These are phyloP conservation scores for Udeniomyces megalosporus DNA, from an alignment of 768 basidiomycete genomes.

Conservation along the genomic window DNA sequence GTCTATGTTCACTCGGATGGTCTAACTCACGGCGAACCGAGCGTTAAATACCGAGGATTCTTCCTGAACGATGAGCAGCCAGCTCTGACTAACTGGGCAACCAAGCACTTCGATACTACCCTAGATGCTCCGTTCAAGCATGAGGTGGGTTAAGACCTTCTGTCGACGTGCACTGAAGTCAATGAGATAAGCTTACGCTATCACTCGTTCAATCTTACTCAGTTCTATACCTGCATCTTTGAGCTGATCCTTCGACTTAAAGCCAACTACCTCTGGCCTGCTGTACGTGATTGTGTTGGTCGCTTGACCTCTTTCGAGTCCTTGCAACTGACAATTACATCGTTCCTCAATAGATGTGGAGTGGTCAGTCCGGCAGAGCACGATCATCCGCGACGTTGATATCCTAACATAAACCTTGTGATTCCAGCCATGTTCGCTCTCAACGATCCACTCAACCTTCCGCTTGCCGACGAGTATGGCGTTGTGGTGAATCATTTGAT, in stretches of 20 bases:
- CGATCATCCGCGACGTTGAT: no score
- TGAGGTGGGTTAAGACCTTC: background rate
- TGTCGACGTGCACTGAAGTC: conserved; percentile 26
- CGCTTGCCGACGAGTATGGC: conserved; percentile 38
- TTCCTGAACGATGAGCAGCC: conserved; percentile 64
- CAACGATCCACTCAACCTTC: conserved; percentile 47
- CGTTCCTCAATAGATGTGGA: no score
- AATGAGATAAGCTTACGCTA: conserved; percentile 16
- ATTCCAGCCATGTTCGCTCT: conserved; percentile 15
- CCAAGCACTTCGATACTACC: conserved; percentile 48
- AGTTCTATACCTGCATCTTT: conserved; percentile 34
- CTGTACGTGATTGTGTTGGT: conserved; percentile 3
- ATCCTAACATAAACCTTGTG: no score
- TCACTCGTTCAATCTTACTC: background rate
- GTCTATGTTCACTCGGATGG: conserved; percentile 31
- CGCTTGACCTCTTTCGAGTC: no score
- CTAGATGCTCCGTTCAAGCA: conserved; percentile 45
- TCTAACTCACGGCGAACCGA: conserved; percentile 43
- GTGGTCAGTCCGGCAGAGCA: no score
- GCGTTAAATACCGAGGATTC: conserved; percentile 49
- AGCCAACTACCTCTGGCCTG: conserved; percentile 57
- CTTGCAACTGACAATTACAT: no score
- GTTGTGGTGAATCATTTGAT: background rate
- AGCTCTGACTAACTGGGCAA: conserved; percentile 53
- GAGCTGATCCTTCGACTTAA: conserved; percentile 51